These are phyloP conservation scores for Aspergillus unguis DNA, from an alignment of 2,329 filamentous ascomycete species.

Conservation along the genomic window DNA sequence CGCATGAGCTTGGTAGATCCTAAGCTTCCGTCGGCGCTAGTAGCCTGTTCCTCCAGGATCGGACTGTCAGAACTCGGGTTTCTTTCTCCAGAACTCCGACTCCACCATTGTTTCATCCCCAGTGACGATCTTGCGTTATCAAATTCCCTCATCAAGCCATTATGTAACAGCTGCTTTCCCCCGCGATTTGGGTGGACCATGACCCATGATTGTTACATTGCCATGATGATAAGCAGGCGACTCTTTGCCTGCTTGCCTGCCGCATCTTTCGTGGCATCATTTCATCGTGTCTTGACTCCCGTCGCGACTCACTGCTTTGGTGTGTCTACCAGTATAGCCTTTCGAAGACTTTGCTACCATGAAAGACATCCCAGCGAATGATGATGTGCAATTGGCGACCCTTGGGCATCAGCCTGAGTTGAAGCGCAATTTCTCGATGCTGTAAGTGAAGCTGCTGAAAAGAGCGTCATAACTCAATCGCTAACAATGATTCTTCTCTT, in stretches of 20 bases:
- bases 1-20: not conserved
- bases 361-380: slow-evolving; percentile 29
- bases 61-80: too few species aligned
- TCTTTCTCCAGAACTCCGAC: not conserved
- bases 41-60: too few species aligned
- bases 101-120: not conserved
- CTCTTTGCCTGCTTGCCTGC: too few species aligned
- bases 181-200: not conserved
- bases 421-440: slow-evolving; percentile 55
- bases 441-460: slow-evolving; percentile 31
- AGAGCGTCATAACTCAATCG: not conserved
- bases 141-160: slow-evolving; percentile 1
- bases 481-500: slow-evolving; percentile 1
- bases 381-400: slow-evolving; percentile 52
- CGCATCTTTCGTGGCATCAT: too few species aligned
- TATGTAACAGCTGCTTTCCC: not conserved
- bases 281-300: not conserved
- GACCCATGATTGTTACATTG: too few species aligned
- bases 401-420: slow-evolving; percentile 59
- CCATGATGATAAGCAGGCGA: not conserved
- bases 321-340: not conserved
- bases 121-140: not conserved
- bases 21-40: not conserved
- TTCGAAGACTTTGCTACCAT: slow-evolving; percentile 2
- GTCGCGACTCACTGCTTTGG: not conserved